Base-by-base conservation (phyloP, 306 rosid genomes). In the Malus sieversii region DNA sequence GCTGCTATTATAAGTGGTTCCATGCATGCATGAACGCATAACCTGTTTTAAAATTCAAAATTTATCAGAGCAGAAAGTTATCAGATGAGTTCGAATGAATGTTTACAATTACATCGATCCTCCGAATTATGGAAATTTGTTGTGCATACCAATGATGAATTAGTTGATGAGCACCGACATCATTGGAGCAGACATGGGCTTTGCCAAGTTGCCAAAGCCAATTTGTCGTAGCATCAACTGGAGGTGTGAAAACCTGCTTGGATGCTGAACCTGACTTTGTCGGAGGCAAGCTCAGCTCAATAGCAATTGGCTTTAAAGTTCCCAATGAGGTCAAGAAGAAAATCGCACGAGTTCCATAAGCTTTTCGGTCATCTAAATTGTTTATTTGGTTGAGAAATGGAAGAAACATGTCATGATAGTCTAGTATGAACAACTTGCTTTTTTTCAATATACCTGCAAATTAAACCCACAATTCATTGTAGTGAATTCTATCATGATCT, bases 181-280 rank as follows among this genome's bases (percentile, higher is more conserved):
- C 25, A 25, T 25, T 25, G 25, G 96, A 77, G 81, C 94, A 86
- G 51, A 90, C 90, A 38, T 91, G 98, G 12, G 92, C 89, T 83
- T 93, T 91, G 20, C 97, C 98, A 67, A 93, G 89, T 82, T 88
- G 88, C 98, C 97, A 93, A 13, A 58, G 23, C 97, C 98, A 93
- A 71, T 81, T 88, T 70, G 89, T 72, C 3, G 98, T 87, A 10
- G 97, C 98, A 72, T 93, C 96, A 1, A 73, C 71, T 2, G 97
- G 86, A 18, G 91, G 89, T n/a, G 89, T 87, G 59, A 93, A 80
- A 1, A 93, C 90, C 0, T 84, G 93, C 72, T 90, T 91, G 9
- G 89, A 83, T 27, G 87, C 79, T 0, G 84, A 80, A 66, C 79
- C 82, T 27, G 93, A 95, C 45, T 88, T 84, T 1, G 85, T 78